These are phyloP conservation scores for Jamesozyma spencerorum DNA, from an alignment of 805 yeast genomes.

Conservation along the genomic window DNA sequence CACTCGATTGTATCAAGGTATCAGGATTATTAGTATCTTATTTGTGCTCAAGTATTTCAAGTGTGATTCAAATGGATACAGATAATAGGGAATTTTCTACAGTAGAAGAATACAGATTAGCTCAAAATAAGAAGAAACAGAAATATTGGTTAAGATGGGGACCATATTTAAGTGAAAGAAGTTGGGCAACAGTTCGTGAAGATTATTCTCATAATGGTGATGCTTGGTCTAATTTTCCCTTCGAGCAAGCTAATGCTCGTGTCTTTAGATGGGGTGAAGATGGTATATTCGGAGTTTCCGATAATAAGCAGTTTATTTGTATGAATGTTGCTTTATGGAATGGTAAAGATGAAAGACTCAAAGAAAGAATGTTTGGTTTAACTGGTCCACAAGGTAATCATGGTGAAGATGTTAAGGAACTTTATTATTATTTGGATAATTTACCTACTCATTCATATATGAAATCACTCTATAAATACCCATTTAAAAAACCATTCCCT, in stretches of 20 bases:
- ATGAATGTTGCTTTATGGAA: conserved; percentile 86
- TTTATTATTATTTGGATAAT: conserved; percentile 78
- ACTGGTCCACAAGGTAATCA: conserved; percentile 93
- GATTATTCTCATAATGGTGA: conserved; percentile 81
- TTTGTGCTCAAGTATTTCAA: too few relatives aligned
- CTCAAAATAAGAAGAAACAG: conserved; percentile 26
- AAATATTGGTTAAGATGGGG: conserved; percentile 87
- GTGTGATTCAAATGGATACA: conserved; percentile 10
- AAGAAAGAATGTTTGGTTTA: conserved; percentile 79
- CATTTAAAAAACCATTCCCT: conserved; percentile 67
- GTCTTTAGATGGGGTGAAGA: conserved; percentile 94
- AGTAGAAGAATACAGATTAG: conserved; percentile 32
- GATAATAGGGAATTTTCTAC: conserved; percentile 19
- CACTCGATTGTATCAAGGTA: too few relatives aligned
- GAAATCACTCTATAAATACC: conserved; percentile 86
- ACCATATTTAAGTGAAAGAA: conserved; percentile 78
- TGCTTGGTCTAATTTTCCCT: conserved; percentile 85
- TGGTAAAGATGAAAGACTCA: conserved; percentile 73
- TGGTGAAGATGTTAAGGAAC: conserved; percentile 89
- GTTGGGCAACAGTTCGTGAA: conserved; percentile 81
- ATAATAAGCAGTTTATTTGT: conserved; percentile 68
- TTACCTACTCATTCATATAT: conserved; percentile 89
- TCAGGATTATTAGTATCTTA: too few relatives aligned
- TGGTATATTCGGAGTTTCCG: conserved; percentile 85
- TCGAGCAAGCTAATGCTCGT: conserved; percentile 72